Base-by-base conservation (phyloP, 805 yeast species). In the Jamesozyma lodderae region DNA sequence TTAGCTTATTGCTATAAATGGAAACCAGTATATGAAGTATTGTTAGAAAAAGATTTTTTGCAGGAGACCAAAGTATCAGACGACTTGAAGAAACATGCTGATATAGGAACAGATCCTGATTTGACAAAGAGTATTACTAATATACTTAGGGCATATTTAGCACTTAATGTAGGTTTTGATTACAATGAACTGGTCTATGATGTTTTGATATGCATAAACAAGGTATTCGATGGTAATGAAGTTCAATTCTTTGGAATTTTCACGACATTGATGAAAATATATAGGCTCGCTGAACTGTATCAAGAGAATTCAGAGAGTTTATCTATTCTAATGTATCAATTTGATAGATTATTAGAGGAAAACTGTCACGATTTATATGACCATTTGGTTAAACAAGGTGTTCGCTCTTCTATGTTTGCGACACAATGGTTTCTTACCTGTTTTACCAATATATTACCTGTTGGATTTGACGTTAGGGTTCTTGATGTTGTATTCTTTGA, bases 141-240 rank as follows among this genome's bases (percentile, higher is more conserved):
- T 38, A 78, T 90, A 19, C 72, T 90, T 43, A 81, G 81, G 51
- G 86, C 87, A 0, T 88, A 88, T 63, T 75, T 88, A 19, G 62
- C 84, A 36, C 79, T 75, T 54, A 96, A 90, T 56, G 75, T 81
- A 1, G 95, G 86, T 31, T 94, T 90, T 32, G 96, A 96, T 0
- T 92, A 88, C 54, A 86, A 95, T 3, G 95, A 87, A 61, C 96
- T 96, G 6, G 83, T 90, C 94, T 88, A 94, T 1, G 86, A 86
- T 51, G 73, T 92, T 30, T 73, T 83, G 0, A 85, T 81, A 4
- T 95, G 96, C 2, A 60, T 90, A 29, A 65, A 84, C 31, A 68
- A 84, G 65, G 82, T 82, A 47, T 72, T 11, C 13, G 16, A 48
- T 17, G 30, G 53, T 7, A 38, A 44, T 19, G 95, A 87, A 46